Evolutionary conservation across 1,139 yeast species (phyloP).

Genomic region (Pichia cactophila): DNA sequence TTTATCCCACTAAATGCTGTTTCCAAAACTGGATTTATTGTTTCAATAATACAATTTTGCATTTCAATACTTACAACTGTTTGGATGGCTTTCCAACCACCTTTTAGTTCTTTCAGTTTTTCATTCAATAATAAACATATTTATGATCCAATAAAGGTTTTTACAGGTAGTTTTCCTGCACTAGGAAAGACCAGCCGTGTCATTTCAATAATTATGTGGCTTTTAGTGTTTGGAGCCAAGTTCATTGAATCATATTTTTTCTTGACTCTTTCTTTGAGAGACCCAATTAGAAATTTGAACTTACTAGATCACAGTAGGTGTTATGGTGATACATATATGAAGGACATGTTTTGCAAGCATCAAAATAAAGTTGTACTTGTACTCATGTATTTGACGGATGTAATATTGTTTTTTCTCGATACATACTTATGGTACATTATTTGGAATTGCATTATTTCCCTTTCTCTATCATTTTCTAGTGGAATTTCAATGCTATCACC

Average conservation of each 20-base stretch:
- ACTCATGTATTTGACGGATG: constrained; percentile 55
- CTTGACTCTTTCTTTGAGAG: constrained; percentile 67
- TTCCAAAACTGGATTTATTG: constrained; percentile 41
- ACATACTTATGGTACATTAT: constrained; percentile 87
- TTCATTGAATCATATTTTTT: constrained; percentile 77
- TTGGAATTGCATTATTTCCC: constrained; percentile 69
- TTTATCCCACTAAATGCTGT: constrained; percentile 44
- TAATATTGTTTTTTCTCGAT: constrained; percentile 71
- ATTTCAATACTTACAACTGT: constrained; percentile 54
- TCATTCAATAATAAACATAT: constrained; percentile 12
- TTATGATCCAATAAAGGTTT: constrained; percentile 31
- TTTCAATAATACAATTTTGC: constrained; percentile 53
- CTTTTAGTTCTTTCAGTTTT: constrained; percentile 44
- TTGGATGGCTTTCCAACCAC: constrained; percentile 55
- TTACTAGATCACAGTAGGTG: constrained; percentile 56
- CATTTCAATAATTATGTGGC: constrained; percentile 61
- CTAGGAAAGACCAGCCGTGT: constrained; percentile 43
- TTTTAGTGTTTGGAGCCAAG: constrained; percentile 61
- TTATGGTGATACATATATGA: constrained; percentile 48
- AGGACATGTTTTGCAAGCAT: constrained; percentile 44
- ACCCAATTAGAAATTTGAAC: constrained; percentile 65
- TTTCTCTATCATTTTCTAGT: constrained; percentile 56
- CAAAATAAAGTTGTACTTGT: constrained; percentile 54
- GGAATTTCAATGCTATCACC: constrained; percentile 83
- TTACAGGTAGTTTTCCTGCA: constrained; percentile 49